Evolutionary conservation across 2,329 filamentous ascomycete genomes (phyloP), one percentile per base, ranked within the genome.

Genomic region (Cercospora sp.): DNA sequence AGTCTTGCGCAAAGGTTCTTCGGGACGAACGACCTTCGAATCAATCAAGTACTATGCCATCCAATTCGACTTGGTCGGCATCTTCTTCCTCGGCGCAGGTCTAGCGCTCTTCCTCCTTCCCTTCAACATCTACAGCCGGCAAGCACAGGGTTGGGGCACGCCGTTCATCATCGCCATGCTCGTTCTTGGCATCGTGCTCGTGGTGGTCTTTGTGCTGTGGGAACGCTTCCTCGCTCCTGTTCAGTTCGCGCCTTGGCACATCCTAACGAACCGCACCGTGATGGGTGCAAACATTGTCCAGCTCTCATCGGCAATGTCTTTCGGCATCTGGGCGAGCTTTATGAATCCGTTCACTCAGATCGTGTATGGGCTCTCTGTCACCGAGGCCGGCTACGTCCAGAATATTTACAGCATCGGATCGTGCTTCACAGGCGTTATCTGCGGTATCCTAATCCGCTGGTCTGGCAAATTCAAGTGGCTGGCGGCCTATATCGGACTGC

Each of bases 51-150:
- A 64, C 51, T 64, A 64, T 16, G 62, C 51, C 23, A 58, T 58
- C 31, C 23, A 64, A 20, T 64, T 64, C 31, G 62, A 64, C 33
- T 13, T 59, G 51, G 26, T 64, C 20, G 62, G 62, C 51, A 57
- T 91, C 18, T 80, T 91, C 5, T 82, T 91, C 66, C 84, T 85
- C 10, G 81, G 79, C 51, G 30, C 62, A 2, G 89, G 88, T 1
- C 84, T 90, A 68, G 83, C 85, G 0, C 78, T 91, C 8, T 87
- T 93, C 74, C 80, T 92, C 16, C 84, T 93, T 5, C 88, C 90
- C 0, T 88, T 93, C 76, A 88, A 82, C 13, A 82, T 93, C 45
- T 63, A 63, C 45, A 53, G 12, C n/a, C 61, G 42, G 13, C 61
- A 63, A 36, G 10, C 75, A 68, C 20, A 75, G 3, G 75, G 75